Evolutionary conservation across 2,329 filamentous ascomycete genomes (phyloP).

Genomic region (Beauveria sp.): DNA sequence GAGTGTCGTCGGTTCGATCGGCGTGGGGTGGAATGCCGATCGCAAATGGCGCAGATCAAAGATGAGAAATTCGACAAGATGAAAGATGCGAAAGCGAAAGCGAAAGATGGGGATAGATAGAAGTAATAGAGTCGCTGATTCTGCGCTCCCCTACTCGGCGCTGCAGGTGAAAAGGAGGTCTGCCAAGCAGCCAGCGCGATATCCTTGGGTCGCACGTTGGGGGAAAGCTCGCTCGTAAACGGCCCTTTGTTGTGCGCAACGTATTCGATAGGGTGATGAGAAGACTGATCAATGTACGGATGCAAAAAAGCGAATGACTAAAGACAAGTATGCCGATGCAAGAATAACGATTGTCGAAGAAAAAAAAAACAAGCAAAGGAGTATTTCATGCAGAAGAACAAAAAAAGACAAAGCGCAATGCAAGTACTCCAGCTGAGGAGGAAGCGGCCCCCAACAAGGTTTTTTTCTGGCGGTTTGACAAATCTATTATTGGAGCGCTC

Average conservation of each 20-base stretch:
- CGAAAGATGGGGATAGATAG: neutral
- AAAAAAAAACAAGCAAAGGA: neutral
- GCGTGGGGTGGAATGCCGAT: neutral
- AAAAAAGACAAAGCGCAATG: neutral
- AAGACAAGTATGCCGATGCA: too few relatives aligned
- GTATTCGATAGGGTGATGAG: neutral
- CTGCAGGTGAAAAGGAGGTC: constrained; percentile 3
- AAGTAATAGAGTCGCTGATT: too few relatives aligned
- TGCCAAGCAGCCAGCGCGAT: neutral
- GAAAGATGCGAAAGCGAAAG: neutral
- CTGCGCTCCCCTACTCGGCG: neutral
- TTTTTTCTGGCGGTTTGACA: neutral
- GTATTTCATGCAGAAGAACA: neutral
- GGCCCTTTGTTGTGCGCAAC: neutral
- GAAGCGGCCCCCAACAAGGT: neutral
- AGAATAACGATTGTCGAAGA: neutral
- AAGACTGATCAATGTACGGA: neutral
- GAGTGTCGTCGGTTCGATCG: neutral
- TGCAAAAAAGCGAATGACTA: neutral
- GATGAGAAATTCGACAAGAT: neutral
- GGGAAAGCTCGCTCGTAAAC: neutral
- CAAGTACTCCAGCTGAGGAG: neutral
- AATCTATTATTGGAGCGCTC: neutral
- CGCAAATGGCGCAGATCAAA: neutral
- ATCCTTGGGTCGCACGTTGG: neutral